Base-by-base conservation (phyloP, 257 asterid species). In the Orobanche coerulescens region DNA sequence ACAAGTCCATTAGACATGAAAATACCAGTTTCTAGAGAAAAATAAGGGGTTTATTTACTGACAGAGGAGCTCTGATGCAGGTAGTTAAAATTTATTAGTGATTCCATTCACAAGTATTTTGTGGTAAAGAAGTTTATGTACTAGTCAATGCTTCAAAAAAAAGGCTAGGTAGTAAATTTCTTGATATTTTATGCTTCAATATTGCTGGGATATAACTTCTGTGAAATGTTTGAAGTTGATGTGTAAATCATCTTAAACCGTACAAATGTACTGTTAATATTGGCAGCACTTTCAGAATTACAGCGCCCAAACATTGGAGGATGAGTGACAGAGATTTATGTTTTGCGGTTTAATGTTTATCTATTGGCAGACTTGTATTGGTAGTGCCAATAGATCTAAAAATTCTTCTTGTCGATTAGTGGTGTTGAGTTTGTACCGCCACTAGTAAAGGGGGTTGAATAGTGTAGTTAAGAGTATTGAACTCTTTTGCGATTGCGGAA, bases 21-120 rank as follows among this genome's bases (percentile, higher is more conserved):
- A 68, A 61, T 44, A 36, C 14, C 39, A 37, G 53, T 37, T 47
- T 60, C 20, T 39, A 8, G 40, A 42, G 30, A n/a, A 53, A 53
- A 53, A 52, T 15, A 40, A 20, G 33, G 66, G 34, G 9, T 49
- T 26, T 12, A 22, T 52, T 68, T 34, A 18, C 31, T 52, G 64
- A 22, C 12, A 15, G 20, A 4, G 40, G 73, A 61, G 19, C 30
- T 23, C 5, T 56, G 40, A 37, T 51, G 63, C 31, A 15, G 9
- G 40, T 59, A 31, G 49, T 16, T 13, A n/a, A n/a, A 36, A 58
- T 31, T 1, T 18, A 46, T 31, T 5, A 23, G 30, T 2, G 13
- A 23, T 6, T 33, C 16, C 46, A 14, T 40, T 42, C 53, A 52
- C 44, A 6, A 16, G 12, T 19, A 4, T 34, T 18, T 16, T 1